phyloP scores from a whole-genome alignment of 257 asterid species.

The Oldenlandia corymbosa region DNA sequence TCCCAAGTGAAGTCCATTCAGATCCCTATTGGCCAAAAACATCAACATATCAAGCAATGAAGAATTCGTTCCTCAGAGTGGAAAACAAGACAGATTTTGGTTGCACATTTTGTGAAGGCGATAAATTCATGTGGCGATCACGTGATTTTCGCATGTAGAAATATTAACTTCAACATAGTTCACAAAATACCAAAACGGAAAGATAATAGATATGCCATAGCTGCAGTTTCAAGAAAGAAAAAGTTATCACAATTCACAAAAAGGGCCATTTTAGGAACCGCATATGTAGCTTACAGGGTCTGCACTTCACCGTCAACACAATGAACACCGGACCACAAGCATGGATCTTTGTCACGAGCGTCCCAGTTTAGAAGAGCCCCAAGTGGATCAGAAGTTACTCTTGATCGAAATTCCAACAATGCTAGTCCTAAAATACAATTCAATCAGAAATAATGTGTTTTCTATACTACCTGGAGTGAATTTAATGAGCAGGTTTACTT shows the following conservation, averaged over 20 bases:
- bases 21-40: conserved; percentile 43
- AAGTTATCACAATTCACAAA: background rate
- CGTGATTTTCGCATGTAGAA: background rate
- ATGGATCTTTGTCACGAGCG: conserved; percentile 54
- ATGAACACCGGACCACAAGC: conserved; percentile 75
- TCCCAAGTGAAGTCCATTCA: conserved; percentile 52
- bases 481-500: background rate
- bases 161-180: background rate
- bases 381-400: conserved; percentile 57
- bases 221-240: background rate
- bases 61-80: background rate
- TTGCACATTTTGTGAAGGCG: background rate
- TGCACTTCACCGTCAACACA: conserved; percentile 65
- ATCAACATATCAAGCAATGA: background rate
- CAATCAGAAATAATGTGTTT: too few relatives aligned
- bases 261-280: background rate
- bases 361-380: conserved; percentile 69
- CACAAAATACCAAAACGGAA: background rate
- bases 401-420: conserved; percentile 55
- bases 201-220: background rate
- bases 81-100: background rate
- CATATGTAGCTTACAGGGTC: conserved; percentile 52
- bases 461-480: background rate
- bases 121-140: too few relatives aligned
- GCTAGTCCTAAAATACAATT: conserved; percentile 48